These are phyloP conservation scores for Naganishia albida DNA, from an alignment of 1,284 basidiomycete genomes.

Conservation along the genomic window DNA sequence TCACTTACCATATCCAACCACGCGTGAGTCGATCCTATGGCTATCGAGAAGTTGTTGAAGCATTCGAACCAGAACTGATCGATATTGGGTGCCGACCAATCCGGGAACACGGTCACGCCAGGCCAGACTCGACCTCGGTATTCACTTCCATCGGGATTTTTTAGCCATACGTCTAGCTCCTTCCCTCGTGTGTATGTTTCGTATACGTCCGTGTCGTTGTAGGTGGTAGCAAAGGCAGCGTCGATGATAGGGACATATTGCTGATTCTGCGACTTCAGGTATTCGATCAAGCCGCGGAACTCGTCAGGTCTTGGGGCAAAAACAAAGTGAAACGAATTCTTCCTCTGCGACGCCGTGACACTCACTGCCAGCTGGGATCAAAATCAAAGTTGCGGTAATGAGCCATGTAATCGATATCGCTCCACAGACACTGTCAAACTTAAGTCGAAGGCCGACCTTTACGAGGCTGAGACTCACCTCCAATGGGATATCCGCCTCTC, in stretches of 20 bases:
- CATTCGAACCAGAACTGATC: conserved; percentile 51
- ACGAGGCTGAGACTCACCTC: conserved; percentile 29
- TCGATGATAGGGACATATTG: conserved; percentile 54
- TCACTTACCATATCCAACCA: conserved; percentile 13
- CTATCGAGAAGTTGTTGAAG: conserved; percentile 60
- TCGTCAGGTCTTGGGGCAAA: conserved; percentile 51
- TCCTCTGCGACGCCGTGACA: neutral
- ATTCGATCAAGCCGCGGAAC: conserved; percentile 63
- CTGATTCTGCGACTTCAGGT: conserved; percentile 61
- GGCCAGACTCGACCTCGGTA: conserved; percentile 71
- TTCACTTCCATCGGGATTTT: conserved; percentile 63
- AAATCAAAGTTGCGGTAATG: conserved; percentile 41
- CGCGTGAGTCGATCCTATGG: conserved; percentile 65
- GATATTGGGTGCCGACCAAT: conserved; percentile 63
- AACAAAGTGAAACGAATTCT: neutral
- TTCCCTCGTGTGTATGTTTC: conserved; percentile 63
- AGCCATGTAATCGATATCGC: conserved; percentile 64
- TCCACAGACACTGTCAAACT: conserved; percentile 31
- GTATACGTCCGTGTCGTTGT: conserved; percentile 58
- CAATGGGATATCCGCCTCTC: conserved; percentile 41
- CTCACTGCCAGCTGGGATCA: conserved; percentile 37
- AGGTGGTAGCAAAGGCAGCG: conserved; percentile 49
- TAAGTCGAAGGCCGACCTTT: neutral
- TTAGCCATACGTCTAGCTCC: conserved; percentile 63
- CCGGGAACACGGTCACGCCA: conserved; percentile 65